Percentiles rank a stretch among this genome's conserved stretches.
phyloP scores from a whole-genome alignment of 2,329 filamentous ascomycete species.

The Lachnellula subtilissima region DNA sequence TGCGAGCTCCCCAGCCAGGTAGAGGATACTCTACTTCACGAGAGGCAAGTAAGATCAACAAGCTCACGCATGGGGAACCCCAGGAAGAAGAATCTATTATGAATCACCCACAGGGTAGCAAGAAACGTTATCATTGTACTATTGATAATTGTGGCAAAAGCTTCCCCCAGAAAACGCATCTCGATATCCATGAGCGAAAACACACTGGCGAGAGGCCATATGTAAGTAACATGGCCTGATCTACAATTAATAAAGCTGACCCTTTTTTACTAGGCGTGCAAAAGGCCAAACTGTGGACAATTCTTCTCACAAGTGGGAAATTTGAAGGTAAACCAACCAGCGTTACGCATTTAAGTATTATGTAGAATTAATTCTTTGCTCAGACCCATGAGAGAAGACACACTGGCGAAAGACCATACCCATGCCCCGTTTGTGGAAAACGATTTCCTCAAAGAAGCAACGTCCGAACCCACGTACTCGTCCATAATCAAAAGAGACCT shows the following conservation, averaged over 20 bases:
- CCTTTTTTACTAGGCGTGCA: conserved; percentile 46
- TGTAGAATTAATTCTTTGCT: neutral
- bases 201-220: conserved; percentile 92
- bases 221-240: conserved; percentile 49
- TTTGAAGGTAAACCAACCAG: conserved; percentile 58
- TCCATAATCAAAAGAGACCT: conserved; percentile 71
- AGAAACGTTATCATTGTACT: conserved; percentile 68
- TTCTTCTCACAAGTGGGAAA: conserved; percentile 89
- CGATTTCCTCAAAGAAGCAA: conserved; percentile 82
- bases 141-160: conserved; percentile 71
- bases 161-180: conserved; percentile 88
- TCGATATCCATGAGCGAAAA: conserved; percentile 81
- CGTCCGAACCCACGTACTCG: conserved; percentile 75
- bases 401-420: conserved; percentile 80
- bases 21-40: conserved; percentile 8
- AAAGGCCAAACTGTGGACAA: conserved; percentile 66
- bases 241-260: conserved; percentile 13
- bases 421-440: conserved; percentile 75
- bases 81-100: conserved; percentile 17
- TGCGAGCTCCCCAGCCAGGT: neutral
- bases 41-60: conserved; percentile 12
- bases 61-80: conserved; percentile 20
- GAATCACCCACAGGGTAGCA: conserved; percentile 13
- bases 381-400: conserved; percentile 84
- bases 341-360: neutral